Conservation (phyloP, 2,329 filamentous ascomycete species). For the Stemphylium lycopersici region DNA sequence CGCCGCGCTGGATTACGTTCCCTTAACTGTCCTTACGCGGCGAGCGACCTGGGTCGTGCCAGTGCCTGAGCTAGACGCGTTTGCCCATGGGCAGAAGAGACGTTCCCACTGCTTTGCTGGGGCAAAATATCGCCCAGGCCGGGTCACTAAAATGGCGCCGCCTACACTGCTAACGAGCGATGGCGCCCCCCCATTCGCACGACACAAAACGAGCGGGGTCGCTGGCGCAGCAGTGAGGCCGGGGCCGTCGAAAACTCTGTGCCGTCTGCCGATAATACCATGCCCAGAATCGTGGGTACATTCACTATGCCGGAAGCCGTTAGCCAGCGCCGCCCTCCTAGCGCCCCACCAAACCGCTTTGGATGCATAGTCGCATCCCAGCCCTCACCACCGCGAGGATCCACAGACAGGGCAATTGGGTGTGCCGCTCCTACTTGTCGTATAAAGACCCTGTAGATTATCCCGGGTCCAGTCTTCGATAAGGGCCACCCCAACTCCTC, state of each 20-base stretch:
- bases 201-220: slow-evolving; percentile 31
- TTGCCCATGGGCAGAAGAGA: slow-evolving; percentile 9
- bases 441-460: slow-evolving; percentile 37
- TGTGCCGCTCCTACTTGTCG: slow-evolving; percentile 28
- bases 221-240: slow-evolving; percentile 15
- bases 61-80: slow-evolving; percentile 19
- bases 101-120: slow-evolving; percentile 14
- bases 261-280: slow-evolving; percentile 31
- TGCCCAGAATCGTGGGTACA: slow-evolving; percentile 30
- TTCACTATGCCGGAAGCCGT: slow-evolving; percentile 17
- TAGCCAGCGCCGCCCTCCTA: slow-evolving; percentile 28
- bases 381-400: slow-evolving; percentile 32
- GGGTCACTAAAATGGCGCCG: slow-evolving; percentile 16
- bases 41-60: slow-evolving; percentile 15
- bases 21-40: slow-evolving; percentile 14
- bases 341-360: slow-evolving; percentile 21
- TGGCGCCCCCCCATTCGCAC: slow-evolving; percentile 21
- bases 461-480: slow-evolving; percentile 6
- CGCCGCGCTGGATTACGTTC: slow-evolving; percentile 24
- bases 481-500: slow-evolving; percentile 26
- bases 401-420: slow-evolving; percentile 26
- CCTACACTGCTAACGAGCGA: background rate
- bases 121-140: slow-evolving; percentile 20
- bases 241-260: slow-evolving; percentile 37
- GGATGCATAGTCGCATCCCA: slow-evolving; percentile 20